phyloP scores from a whole-genome alignment of 2,329 filamentous ascomycete genomes.

The Lizonia empirigonia region DNA sequence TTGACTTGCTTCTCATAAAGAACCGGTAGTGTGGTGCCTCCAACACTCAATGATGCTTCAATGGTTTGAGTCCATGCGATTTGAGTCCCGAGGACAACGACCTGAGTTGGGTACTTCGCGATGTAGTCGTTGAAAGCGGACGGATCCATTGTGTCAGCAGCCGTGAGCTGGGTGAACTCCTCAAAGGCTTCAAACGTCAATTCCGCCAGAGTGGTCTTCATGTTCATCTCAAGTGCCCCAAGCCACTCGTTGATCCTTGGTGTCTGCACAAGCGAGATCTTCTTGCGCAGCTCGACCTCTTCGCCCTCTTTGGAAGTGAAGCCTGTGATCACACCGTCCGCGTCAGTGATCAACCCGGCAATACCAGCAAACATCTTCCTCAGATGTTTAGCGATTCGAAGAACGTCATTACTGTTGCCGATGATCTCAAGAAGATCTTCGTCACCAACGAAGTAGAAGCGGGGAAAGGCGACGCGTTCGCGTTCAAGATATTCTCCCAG shows the following conservation, averaged over 20 bases:
- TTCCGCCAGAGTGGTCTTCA: conserved; percentile 93
- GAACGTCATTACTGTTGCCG: conserved; percentile 96
- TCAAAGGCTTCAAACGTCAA: conserved; percentile 84
- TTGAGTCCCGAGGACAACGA: conserved; percentile 93
- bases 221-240: conserved; percentile 85
- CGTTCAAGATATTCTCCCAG: conserved; percentile 98
- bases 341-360: conserved; percentile 86
- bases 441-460: conserved; percentile 99
- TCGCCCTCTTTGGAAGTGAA: conserved; percentile 97
- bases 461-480: conserved; percentile 94
- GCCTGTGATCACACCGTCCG: conserved; percentile 85
- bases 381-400: conserved; percentile 97
- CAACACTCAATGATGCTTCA: conserved; percentile 74
- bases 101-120: conserved; percentile 83
- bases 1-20: conserved; percentile 84
- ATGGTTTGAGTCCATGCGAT: conserved; percentile 91
- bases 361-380: conserved; percentile 99
- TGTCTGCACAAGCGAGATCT: conserved; percentile 90
- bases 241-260: conserved; percentile 99
- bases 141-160: conserved; percentile 71
- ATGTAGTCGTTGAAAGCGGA: conserved; percentile 80
- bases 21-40: conserved; percentile 69
- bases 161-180: conserved; percentile 79
- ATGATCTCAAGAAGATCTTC: conserved; percentile 99
- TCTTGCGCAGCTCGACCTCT: conserved; percentile 81